These are phyloP conservation scores for Linnemannia hyalina DNA, from an alignment of 192 early-diverging fungal species.

Conservation along the genomic window DNA sequence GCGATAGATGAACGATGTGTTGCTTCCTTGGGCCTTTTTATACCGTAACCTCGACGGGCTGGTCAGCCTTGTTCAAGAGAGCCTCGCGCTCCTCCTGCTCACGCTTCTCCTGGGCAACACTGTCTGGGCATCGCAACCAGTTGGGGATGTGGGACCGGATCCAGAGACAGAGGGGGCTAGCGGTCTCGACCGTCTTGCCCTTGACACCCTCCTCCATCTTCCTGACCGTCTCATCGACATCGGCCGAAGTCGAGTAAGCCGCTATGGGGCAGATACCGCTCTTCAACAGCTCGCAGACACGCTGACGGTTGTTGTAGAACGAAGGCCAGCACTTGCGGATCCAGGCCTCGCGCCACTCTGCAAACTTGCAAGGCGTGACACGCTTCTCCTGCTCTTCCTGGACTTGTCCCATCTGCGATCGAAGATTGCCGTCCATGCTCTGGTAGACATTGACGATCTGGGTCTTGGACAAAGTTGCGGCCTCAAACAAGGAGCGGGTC, in stretches of 20 bases:
- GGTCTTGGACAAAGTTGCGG: conserved; percentile 46
- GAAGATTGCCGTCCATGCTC: conserved; percentile 39
- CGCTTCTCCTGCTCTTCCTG: conserved; percentile 32
- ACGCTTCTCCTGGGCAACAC: background rate
- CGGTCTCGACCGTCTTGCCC: conserved; percentile 36
- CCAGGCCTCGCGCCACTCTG: conserved; percentile 51
- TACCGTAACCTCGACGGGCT: conserved; percentile 12
- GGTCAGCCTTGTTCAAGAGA: background rate
- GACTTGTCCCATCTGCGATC: conserved; percentile 37
- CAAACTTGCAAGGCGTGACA: conserved; percentile 26
- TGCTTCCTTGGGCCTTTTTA: background rate
- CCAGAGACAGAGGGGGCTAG: conserved; percentile 15
- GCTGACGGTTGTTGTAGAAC: conserved; percentile 49
- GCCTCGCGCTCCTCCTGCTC: conserved; percentile 22
- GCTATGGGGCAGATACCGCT: conserved; percentile 19
- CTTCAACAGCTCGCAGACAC: conserved; percentile 42
- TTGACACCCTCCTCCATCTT: conserved; percentile 54
- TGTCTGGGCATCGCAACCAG: conserved; percentile 33
- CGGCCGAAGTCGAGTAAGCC: background rate
- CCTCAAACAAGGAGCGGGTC: conserved; percentile 45
- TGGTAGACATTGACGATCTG: conserved; percentile 44
- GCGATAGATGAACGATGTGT: background rate
- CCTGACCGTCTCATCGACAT: conserved; percentile 35
- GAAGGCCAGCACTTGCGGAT: conserved; percentile 44
- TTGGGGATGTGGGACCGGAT: conserved; percentile 5